Base-by-base conservation (phyloP, 352 stramenopile species). In the Plasmopara viticola region DNA sequence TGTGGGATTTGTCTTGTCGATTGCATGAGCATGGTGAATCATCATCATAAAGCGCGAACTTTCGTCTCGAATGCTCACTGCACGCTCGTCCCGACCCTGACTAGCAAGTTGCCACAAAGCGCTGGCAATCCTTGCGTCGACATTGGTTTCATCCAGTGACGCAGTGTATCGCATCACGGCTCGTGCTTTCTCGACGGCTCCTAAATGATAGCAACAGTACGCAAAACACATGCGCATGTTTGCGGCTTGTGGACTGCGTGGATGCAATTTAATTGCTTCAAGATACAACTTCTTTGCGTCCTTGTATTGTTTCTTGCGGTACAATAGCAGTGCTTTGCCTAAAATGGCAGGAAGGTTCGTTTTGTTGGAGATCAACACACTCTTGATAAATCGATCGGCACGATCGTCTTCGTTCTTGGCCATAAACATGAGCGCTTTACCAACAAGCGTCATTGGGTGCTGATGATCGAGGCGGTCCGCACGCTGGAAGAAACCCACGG, bases 171-270 rank as follows among this genome's bases (percentile, higher is more conserved):
- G 78, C 83, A 95, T 92, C 15, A 94, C 83, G 0, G 70, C 73
- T 29, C 82, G 80, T 29, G 84, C 83, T 59, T 95, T 95, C 48
- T 93, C 84, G 48, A 91, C 65, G 25, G 94, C 87, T 40, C 94
- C 94, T 41, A 98, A 77, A 53, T 94, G 85, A 60, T 98, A 98
- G 56, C 88, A 98, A 51, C 93, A 97, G 62, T 98, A 94, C 6
- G 94, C 95, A 69, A 98, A 97, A 59, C 90, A 96, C 63, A 98
- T 97, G 51, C 95, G 84, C 66, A 97, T 95, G 9, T 85, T 76
- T 8, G 92, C 87, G 20, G 83, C 84, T 54, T 94, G 82, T n/a
- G 89, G 86, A 40, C 85, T 96, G 41, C 79, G 68, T 14, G 95
- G 94, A 57, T 97, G 95, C 38, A 97, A 58, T 56, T 88, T 90